Evolutionary conservation across 2,329 filamentous ascomycete genomes (phyloP), one percentile per base, ranked within the genome.

Genomic region (Aureobasidium subglaciale): DNA sequence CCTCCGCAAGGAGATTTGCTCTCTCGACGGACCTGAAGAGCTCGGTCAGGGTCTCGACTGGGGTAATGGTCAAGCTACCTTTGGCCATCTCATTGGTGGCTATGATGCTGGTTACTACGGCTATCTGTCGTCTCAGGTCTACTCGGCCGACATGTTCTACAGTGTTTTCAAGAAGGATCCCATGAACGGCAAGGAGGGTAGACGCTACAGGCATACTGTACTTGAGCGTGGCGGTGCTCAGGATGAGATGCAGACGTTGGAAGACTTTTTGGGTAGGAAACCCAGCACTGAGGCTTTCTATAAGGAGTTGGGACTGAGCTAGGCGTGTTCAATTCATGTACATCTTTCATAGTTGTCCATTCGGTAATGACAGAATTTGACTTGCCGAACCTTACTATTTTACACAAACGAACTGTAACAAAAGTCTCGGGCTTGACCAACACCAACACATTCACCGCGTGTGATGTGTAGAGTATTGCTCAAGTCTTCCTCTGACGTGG

Each of bases 91-190:
- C 60, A 88, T 92, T 58, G 87, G 87, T 53, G 88, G 88, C 2
- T 93, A 93, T 65, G 88, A 92, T 69, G 88, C 88, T 27, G 87
- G 88, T 40, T 92, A 92, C 73, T 93, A 93, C 69, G 77, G 75
- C 48, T 78, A 79, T 61, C 66, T 79, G 30, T 86, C 81, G 60
- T 89, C 85, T 1, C 81, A 89, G 68, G 89, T 93, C 16, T 93
- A 91, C 72, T 88, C 84, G 20, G 81, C 86, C 24, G 88, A 95
- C 70, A 92, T 95, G 87, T 95, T 92, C 76, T 84, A 88, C 71
- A 80, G 80, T 0, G 84, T 87, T 43, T 93, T 93, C 74, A 85
- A 86, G 74, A 76, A 81, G 62, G 78, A 91, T 67, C 88, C 88
- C 0, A 90, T 92, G 87, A 81, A 90, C 68, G 78, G 77, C 29